Evolutionary conservation across 108 stramenopile species (phyloP).

Genomic region (Nannochloropsis gaditana): DNA sequence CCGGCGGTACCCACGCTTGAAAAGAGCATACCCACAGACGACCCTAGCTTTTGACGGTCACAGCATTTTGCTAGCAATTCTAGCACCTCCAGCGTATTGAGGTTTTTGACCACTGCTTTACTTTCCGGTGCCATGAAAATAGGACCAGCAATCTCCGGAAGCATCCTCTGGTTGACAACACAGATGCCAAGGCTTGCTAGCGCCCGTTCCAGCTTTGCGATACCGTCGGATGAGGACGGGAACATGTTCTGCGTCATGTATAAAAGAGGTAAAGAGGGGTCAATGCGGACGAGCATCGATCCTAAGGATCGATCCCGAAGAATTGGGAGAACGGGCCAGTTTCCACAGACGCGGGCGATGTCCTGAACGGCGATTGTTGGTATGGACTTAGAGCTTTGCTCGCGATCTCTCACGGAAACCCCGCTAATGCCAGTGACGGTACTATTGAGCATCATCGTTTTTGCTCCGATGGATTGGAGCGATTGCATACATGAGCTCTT

Average conservation of each 20-base stretch:
- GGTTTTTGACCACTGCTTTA: background rate
- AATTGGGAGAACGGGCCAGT: background rate
- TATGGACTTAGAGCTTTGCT: no score
- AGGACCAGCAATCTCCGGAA: background rate
- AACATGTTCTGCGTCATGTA: background rate
- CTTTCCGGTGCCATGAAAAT: background rate
- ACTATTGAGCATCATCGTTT: no score
- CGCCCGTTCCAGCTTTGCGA: background rate
- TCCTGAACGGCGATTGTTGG: background rate
- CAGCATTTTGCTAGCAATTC: background rate
- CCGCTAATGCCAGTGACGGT: no score
- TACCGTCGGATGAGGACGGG: background rate
- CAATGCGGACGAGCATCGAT: constrained; percentile 10
- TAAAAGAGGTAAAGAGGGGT: background rate
- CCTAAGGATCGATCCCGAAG: background rate
- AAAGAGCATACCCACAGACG: background rate
- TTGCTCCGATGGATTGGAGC: no score
- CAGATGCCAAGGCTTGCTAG: background rate
- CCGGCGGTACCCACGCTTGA: background rate
- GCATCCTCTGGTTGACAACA: background rate
- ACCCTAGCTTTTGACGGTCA: background rate
- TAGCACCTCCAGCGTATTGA: background rate
- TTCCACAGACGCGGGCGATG: background rate
- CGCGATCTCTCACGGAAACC: no score
- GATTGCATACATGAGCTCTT: background rate